phyloP scores from a whole-genome alignment of 306 rosid species.

The Herpetospermum pedunculosum region DNA sequence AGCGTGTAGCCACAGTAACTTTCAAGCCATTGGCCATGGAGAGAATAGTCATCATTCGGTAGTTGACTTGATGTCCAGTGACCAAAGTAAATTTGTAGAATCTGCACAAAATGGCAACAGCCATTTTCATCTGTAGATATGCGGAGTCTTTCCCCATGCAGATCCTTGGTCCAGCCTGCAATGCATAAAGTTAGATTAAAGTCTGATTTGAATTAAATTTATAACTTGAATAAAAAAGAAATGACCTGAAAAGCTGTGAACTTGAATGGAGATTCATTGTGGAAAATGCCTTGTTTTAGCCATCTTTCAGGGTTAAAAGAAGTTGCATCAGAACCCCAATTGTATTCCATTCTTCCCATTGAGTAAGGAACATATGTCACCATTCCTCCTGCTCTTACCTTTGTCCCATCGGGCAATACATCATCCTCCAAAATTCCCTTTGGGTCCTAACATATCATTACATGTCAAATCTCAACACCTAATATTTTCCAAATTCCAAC shows the following conservation, averaged over 20 bases:
- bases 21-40: conserved; percentile 87
- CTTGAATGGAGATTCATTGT: conserved; percentile 71
- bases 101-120: conserved; percentile 69
- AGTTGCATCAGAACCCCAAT: conserved; percentile 82
- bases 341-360: conserved; percentile 91
- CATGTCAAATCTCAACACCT: no score
- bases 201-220: no score
- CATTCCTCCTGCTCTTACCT: conserved; percentile 89
- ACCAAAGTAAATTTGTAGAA: conserved; percentile 70
- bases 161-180: conserved; percentile 76
- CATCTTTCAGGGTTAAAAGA: conserved; percentile 77
- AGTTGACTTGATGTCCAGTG: conserved; percentile 51
- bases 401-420: conserved; percentile 85
- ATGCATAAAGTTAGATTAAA: no score
- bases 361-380: conserved; percentile 95
- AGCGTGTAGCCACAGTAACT: conserved; percentile 41
- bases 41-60: conserved; percentile 86
- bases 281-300: conserved; percentile 61
- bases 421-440: conserved; percentile 82
- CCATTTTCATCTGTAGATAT: conserved; percentile 92
- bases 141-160: conserved; percentile 97
- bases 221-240: not conserved
- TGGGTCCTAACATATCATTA: no score
- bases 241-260: conserved; percentile 88
- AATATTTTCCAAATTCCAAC: no score